Evolutionary conservation across 108 stramenopile genomes (phyloP), one percentile per base, ranked within the genome.

Genomic region (Ochromonas danica): DNA sequence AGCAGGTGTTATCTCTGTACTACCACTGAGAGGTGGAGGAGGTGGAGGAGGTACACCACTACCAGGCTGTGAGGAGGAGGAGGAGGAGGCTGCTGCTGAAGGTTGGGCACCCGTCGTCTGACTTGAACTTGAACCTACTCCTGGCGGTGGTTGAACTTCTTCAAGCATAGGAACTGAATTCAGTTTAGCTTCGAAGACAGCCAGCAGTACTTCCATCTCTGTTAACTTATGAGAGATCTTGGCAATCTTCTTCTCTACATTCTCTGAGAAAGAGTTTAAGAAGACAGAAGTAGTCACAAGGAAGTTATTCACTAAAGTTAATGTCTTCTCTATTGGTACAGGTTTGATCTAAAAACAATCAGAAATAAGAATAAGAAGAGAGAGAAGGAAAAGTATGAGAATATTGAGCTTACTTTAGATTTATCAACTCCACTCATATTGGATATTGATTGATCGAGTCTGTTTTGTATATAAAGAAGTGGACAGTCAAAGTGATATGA

Each of bases 161-260:
- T 75, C 72, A 28, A 75, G 31, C 10, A 6, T 33, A 42, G 72
- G 72, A 75, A 75, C 41, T 28, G 31, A 33, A 25, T 75, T 75
- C 40, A 75, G 72, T 25, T 75, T 75, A 6, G 72, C 72, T 41
- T 75, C 72, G 10, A 75, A 42, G 3, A 75, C 72, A 27, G 72
- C 43, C 72, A 75, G 31, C 40, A 75, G 27, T 60, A 75, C 25
- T 60, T 75, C 72, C 10, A 75, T 10, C 10, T 75, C 72, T 45
- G 43, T 75, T 27, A 75, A 3, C 31, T 75, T 75, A 57, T 42
- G 3, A 27, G 72, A 75, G 3, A 75, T 10, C 3, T 6, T 42
- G 27, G 72, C 3, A 36, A 75, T 75, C 51, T 75, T 75, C 10
- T 57, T 36, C 51, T 75, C 72, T 35, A 45, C 28, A 31, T 28